A percentile compares a stretch with the other conserved stretches of the same genome.
These are phyloP conservation scores for Pseudogymnoascus sp. DNA, from an alignment of 2,329 filamentous ascomycete species.

Conservation along the genomic window DNA sequence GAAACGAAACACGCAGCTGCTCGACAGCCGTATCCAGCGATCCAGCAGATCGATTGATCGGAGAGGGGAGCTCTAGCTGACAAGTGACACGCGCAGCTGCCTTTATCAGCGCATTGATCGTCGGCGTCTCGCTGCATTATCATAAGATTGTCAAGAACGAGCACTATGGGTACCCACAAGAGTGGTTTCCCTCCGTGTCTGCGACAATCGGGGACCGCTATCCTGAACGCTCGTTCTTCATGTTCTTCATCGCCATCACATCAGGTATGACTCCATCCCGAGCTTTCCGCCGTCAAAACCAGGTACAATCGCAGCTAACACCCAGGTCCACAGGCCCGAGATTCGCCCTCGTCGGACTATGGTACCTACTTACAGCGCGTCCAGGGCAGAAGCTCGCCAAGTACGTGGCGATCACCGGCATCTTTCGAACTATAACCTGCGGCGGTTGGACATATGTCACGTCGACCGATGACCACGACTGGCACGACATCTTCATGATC, in stretches of 20 bases:
- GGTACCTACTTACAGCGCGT: conserved; percentile 79
- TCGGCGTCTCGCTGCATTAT: conserved; percentile 79
- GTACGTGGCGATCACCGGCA: conserved; percentile 67
- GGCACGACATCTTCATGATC: conserved; percentile 99
- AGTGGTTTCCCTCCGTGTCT: conserved; percentile 96
- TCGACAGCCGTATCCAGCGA: not conserved
- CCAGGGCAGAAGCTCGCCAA: conserved; percentile 70
- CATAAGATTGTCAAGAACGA: conserved; percentile 97
- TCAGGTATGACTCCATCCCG: conserved; percentile 51
- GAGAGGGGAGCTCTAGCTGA: not conserved
- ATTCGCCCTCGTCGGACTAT: conserved; percentile 82
- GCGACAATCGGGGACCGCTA: conserved; percentile 96
- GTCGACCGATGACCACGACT: conserved; percentile 95
- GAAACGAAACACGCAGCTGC: conserved; percentile 5
- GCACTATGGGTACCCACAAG: conserved; percentile 84
- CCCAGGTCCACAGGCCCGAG: conserved; percentile 60
- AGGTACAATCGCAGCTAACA: not conserved
- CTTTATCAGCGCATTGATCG: conserved; percentile 76
- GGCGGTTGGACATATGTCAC: conserved; percentile 98
- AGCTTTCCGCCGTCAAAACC: not conserved
- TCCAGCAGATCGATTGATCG: not conserved
- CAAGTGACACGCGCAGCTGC: conserved; percentile 45
- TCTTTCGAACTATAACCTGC: conserved; percentile 86
- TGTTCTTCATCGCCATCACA: conserved; percentile 93
- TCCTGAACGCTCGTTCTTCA: conserved; percentile 92